Percentiles rank a stretch among this genome's conserved stretches.
phyloP scores from a whole-genome alignment of 768 basidiomycete genomes.

The Hygrophoropsis aurantiaca region DNA sequence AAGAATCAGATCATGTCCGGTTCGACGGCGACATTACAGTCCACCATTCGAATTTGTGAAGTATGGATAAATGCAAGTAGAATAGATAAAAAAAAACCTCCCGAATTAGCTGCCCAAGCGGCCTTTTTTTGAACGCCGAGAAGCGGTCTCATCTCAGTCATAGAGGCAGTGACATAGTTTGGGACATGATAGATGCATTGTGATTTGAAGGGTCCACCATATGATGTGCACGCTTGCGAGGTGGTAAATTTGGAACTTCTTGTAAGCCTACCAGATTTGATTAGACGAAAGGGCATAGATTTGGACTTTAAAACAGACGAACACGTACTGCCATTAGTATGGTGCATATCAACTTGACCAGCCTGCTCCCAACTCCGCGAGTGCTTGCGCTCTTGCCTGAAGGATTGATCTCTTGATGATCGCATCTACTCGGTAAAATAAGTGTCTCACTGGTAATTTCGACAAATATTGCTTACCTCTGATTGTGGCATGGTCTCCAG shows the following conservation, averaged over 20 bases:
- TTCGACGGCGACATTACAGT: no score
- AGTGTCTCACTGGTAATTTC: slow-evolving; percentile 16
- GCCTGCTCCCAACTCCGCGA: slow-evolving; percentile 62
- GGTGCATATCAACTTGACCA: slow-evolving; percentile 33
- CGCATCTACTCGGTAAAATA: slow-evolving; percentile 35
- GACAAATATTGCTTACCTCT: slow-evolving; percentile 25
- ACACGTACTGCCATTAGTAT: slow-evolving; percentile 14
- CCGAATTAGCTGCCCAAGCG: slow-evolving; percentile 17
- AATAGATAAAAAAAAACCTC: slow-evolving; percentile 3
- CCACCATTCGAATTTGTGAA: no score
- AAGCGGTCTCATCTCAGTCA: slow-evolving; percentile 30
- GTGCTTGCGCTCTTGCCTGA: slow-evolving; percentile 53
- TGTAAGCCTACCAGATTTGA: slow-evolving; percentile 28
- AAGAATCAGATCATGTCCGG: no score
- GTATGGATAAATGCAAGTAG: no score
- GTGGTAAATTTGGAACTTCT: slow-evolving; percentile 53
- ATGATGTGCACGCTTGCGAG: slow-evolving; percentile 65
- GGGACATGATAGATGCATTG: slow-evolving; percentile 52
- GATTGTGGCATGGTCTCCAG: slow-evolving; percentile 33
- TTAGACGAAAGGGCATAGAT: no score
- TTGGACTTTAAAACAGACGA: not conserved
- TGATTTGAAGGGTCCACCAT: slow-evolving; percentile 57
- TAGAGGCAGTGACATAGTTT: slow-evolving; percentile 56
- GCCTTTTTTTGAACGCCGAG: slow-evolving; percentile 17
- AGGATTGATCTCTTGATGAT: slow-evolving; percentile 36